Conservation (phyloP, 345 rosid genomes). For the Citropsis articulata region DNA sequence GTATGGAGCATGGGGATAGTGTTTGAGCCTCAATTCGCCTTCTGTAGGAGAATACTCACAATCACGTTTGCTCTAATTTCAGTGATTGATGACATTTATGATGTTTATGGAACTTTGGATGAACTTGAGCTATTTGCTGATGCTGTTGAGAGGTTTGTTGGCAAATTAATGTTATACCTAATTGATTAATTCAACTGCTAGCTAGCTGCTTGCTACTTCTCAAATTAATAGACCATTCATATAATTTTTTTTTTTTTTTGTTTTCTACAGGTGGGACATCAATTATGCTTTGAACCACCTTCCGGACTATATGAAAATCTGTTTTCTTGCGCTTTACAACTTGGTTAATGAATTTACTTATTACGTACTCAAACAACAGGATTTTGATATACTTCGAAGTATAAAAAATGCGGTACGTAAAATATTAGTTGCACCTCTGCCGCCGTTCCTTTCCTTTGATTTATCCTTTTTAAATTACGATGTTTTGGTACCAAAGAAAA, state of each 20-base stretch:
- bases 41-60: constrained; percentile 8
- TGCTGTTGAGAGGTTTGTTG: constrained; percentile 22
- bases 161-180: neutral
- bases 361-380: constrained; percentile 12
- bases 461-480: too few species aligned
- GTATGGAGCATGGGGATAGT: constrained; percentile 16
- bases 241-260: neutral
- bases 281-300: constrained; percentile 9
- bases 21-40: constrained; percentile 5
- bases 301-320: constrained; percentile 32
- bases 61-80: constrained; percentile 8
- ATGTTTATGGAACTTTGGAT: constrained; percentile 16
- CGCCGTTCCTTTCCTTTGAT: too few species aligned
- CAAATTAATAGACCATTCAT: too few species aligned
- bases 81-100: constrained; percentile 17
- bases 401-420: constrained; percentile 11
- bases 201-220: too few species aligned
- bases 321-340: constrained; percentile 28
- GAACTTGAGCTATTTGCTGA: constrained; percentile 25
- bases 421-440: too few species aligned
- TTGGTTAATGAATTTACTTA: constrained; percentile 27
- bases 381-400: neutral
- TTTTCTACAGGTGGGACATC: constrained; percentile 27
- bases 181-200: too few species aligned
- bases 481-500: too few species aligned